Base-by-base conservation (phyloP, 176 grass and related monocot genomes). In the Avena insularis region DNA sequence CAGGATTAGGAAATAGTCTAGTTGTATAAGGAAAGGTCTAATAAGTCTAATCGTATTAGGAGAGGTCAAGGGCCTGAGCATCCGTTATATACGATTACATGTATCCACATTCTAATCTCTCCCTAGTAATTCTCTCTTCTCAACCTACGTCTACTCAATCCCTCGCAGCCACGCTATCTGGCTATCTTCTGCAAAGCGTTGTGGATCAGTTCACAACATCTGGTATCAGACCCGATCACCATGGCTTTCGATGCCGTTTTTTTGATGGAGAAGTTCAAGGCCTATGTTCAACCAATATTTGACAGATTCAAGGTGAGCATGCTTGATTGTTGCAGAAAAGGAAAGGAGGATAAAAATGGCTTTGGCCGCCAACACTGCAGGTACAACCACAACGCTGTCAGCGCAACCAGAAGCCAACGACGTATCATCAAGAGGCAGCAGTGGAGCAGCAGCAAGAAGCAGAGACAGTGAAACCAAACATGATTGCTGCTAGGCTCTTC, bases 71-170 rank as follows among this genome's bases (percentile, higher is more conserved):
- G 31, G 14, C 14, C 65, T 36, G 31, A 36, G 31, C 65, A 68
- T 68, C 65, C 6, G 33, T 36, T 36, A 68, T 68, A 68, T 68
- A 67, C 35, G 65, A 68, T 68, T 29, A 14, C 31, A 13, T 36
- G 14, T 40, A 69, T 69, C 33, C 29, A 36, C 33, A 16, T 71
- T 45, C 38, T 72, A 45, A 46, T 72, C 69, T 27, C 21, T 72
- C 20, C 69, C 20, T 11, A 8, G 19, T 46, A 21, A 47, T 72
- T 72, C 69, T 72, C 69, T 47, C 10, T 19, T 47, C 40, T 72
- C 69, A 72, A 72, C 69, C 69, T 72, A 72, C 46, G 19, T 21
- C 67, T 71, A 43, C 36, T 8, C 36, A 71, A 71, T 71, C 17
- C 15, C 16, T 20, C 19, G 67, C 67, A 71, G 67, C 8, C 67